Conservation (phyloP, 164 flowering plant genomes). For the Magnolia sinica region DNA sequence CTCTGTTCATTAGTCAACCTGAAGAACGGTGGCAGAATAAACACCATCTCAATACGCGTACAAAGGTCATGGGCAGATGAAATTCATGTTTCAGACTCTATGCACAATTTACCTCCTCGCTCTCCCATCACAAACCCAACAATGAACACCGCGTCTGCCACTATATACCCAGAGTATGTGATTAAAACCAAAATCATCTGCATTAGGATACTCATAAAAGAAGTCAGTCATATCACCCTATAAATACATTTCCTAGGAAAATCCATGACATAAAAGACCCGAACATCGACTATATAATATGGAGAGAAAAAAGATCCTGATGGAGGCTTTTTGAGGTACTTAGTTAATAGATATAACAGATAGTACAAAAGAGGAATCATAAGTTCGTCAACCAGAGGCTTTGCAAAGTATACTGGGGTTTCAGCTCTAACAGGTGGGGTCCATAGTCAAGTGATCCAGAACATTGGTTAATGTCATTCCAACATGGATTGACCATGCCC, state of each 20-base stretch:
- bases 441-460: not conserved
- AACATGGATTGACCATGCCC: not conserved
- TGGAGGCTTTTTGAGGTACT: not conserved
- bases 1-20: constrained; percentile 92
- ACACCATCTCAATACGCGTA: not conserved
- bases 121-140: constrained; percentile 98
- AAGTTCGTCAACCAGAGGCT: not conserved
- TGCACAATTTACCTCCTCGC: constrained; percentile 71
- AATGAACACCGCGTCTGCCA: constrained; percentile 98
- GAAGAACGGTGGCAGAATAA: constrained; percentile 6
- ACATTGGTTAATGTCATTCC: not conserved
- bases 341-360: not conserved
- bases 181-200: constrained; percentile 93
- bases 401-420: not conserved
- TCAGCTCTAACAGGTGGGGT: not conserved
- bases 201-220: constrained; percentile 7
- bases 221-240: not conserved
- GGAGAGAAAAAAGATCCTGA: not conserved
- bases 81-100: not conserved
- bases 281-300: not conserved
- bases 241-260: not conserved
- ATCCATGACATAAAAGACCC: not conserved
- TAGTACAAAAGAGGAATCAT: not conserved
- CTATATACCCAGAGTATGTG: constrained; percentile 98
- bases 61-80: not conserved